Base-by-base conservation (phyloP, 2,329 filamentous ascomycete genomes). In the Phaeosphaeriaceae sp. region DNA sequence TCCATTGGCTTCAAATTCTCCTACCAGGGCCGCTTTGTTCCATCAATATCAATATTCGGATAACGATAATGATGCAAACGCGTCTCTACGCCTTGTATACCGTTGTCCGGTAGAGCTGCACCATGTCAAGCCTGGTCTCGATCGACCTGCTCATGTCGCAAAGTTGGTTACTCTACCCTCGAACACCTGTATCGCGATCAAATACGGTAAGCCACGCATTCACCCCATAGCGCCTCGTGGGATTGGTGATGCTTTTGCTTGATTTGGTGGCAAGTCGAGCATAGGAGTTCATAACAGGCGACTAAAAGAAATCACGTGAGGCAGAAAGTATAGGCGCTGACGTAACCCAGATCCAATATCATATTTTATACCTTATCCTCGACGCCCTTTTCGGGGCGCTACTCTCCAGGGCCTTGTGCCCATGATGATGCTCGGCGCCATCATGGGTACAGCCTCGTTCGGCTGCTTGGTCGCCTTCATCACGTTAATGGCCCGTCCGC, bases 381-480 rank as follows among this genome's bases (percentile, higher is more conserved):
- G 47, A 7, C 47, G 47, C 7, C 29, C 43, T 12, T 39, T 21
- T 20, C 40, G 41, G 6, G 47, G 47, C 16, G 35, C 47, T 15
- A 34, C 41, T 4, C 16, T 37, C 16, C 47, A 49, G 36, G 47
- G 47, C 23, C 15, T 20, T 16, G 34, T 49, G 8, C 34, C 41
- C 15, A 33, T 41, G 18, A 30, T 49, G 8, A 15, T 49, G 3
- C 35, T 49, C 17, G 15, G 33, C 16, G 26, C 41, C 15, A 35
- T 49, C 12, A 36, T 41, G n/a, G 32, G 21, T 16, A n/a, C 35
- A 16, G n/a, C 32, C 16, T 36, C 40, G 9, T 21, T 49, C 12
- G n/a, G 15, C 12, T 49, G 47, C 16, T n/a, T 49, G 15, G 9
- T 45, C 17, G 18, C 20, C 21, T 49, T 49, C 47, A 45, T 45